phyloP scores from a whole-genome alignment of 1,284 basidiomycete genomes.

The Trichosporon sp. region DNA sequence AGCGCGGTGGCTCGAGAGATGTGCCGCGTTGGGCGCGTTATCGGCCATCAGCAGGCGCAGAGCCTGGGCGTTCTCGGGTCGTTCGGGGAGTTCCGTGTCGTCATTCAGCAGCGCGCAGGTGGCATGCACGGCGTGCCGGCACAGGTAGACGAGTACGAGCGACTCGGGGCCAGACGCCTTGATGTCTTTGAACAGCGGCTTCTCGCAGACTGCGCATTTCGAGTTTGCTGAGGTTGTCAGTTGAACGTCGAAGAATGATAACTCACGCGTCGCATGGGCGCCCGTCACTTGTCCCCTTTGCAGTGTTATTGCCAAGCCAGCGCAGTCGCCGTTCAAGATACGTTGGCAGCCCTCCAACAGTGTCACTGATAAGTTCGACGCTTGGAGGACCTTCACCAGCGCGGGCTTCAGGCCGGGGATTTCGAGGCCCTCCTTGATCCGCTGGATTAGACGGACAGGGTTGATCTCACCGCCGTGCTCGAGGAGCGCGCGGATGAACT shows the following conservation, averaged over 20 bases:
- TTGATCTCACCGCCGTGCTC: conserved; percentile 98
- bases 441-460: conserved; percentile 84
- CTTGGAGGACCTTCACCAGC: conserved; percentile 92
- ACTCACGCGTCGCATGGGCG: conserved; percentile 64
- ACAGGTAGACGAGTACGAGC: conserved; percentile 64
- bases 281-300: conserved; percentile 71
- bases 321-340: conserved; percentile 75
- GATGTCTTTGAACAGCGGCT: conserved; percentile 57
- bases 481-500: conserved; percentile 87
- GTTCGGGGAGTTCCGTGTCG: conserved; percentile 38
- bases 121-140: conserved; percentile 78
- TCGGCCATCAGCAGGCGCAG: conserved; percentile 60
- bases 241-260: neutral
- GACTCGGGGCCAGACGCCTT: conserved; percentile 10
- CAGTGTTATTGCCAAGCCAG: conserved; percentile 62
- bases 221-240: conserved; percentile 55
- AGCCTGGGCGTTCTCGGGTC: conserved; percentile 43
- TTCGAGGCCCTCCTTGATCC: conserved; percentile 92
- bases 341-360: conserved; percentile 83
- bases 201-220: conserved; percentile 61
- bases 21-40: conserved; percentile 22
- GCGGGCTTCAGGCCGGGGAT: conserved; percentile 92
- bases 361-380: conserved; percentile 83
- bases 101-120: conserved; percentile 51
- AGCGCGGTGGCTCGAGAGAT: conserved; percentile 29